phyloP scores from a whole-genome alignment of 2,329 filamentous ascomycete species.

The Ceratocystis cubensis region DNA sequence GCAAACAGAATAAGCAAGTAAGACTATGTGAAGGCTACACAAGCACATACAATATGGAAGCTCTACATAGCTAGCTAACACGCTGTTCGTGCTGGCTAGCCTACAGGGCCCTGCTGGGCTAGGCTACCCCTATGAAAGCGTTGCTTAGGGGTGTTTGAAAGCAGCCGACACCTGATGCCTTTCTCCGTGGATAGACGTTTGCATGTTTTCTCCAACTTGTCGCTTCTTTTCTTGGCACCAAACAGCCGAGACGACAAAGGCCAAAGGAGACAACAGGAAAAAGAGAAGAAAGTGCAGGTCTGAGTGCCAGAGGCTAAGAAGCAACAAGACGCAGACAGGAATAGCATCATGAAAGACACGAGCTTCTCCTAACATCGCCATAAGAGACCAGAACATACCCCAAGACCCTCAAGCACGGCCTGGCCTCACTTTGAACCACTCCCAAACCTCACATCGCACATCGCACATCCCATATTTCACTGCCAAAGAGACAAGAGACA shows the following conservation, averaged over 20 bases:
- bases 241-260: background rate
- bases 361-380: background rate
- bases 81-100: too few species aligned
- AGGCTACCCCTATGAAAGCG: too few species aligned
- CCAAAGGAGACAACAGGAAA: background rate
- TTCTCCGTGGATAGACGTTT: background rate
- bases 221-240: conserved; percentile 1
- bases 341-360: background rate
- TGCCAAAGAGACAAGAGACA: background rate
- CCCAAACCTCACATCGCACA: background rate
- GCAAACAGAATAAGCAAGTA: too few species aligned
- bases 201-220: conserved; percentile 4
- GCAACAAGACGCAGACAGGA: background rate
- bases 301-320: too few species aligned
- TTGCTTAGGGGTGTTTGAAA: background rate
- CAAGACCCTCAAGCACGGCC: background rate
- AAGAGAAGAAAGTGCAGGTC: background rate
- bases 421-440: background rate
- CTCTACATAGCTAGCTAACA: too few species aligned
- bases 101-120: background rate
- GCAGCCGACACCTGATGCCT: background rate
- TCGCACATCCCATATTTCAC: background rate
- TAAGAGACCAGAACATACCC: background rate
- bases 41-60: too few species aligned
- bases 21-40: too few species aligned